Conservation (phyloP, 768 basidiomycete species). For the Leccinum truebloodii region DNA sequence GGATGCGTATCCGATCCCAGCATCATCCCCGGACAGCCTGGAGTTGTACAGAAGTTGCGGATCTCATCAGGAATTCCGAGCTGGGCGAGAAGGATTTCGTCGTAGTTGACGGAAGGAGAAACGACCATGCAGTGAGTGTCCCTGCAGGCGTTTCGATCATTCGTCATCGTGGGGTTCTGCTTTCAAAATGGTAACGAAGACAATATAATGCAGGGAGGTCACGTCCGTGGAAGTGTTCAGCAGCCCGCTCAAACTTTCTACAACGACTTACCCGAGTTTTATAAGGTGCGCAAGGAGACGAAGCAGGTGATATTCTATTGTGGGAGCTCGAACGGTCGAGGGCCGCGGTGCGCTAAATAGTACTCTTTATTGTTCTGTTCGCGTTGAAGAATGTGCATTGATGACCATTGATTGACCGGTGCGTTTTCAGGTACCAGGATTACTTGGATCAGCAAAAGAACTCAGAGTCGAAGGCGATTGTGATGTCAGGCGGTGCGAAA, state of each 20-base stretch:
- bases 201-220: slow-evolving; percentile 45
- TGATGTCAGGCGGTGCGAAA: slow-evolving; percentile 46
- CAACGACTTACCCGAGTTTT: slow-evolving; percentile 43
- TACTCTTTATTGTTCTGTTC: slow-evolving; percentile 19
- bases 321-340: slow-evolving; percentile 50
- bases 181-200: not conserved
- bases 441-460: slow-evolving; percentile 37
- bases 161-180: not conserved
- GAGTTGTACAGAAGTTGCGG: slow-evolving; percentile 41
- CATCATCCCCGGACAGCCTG: slow-evolving; percentile 33
- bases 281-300: slow-evolving; percentile 40
- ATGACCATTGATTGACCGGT: not conserved
- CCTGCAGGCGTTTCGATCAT: not conserved
- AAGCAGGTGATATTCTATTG: slow-evolving; percentile 56
- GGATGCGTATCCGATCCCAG: slow-evolving; percentile 50
- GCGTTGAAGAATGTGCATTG: slow-evolving; percentile 5
- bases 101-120: slow-evolving; percentile 51
- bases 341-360: slow-evolving; percentile 58
- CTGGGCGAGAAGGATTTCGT: slow-evolving; percentile 31
- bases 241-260: slow-evolving; percentile 53
- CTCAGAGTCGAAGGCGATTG: slow-evolving; percentile 40
- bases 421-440: slow-evolving; percentile 48
- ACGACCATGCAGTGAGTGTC: slow-evolving; percentile 45
- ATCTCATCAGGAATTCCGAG: slow-evolving; percentile 24
- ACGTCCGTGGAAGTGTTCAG: slow-evolving; percentile 52